phyloP scores from a whole-genome alignment of 805 yeast genomes.

The Starmerella kuoi region DNA sequence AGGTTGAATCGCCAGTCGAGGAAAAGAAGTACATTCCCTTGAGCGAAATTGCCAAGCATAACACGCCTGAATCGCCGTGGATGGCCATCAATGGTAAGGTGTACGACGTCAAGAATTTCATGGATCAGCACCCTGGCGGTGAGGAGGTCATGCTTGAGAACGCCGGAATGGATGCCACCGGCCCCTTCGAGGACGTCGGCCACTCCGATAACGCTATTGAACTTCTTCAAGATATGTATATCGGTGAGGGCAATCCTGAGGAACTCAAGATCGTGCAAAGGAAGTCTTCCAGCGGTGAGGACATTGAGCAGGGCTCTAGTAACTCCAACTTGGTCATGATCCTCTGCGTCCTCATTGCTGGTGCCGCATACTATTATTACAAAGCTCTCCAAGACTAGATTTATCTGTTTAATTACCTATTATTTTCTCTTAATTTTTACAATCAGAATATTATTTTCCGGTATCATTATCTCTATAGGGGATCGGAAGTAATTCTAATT shows the following conservation, averaged over 20 bases:
- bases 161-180: constrained; percentile 72
- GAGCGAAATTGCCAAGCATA: constrained; percentile 36
- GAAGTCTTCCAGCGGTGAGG: constrained; percentile 18
- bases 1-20: not conserved
- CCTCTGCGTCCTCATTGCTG: constrained; percentile 26
- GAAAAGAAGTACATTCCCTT: constrained; percentile 25
- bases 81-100: constrained; percentile 59
- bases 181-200: constrained; percentile 72
- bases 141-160: constrained; percentile 66
- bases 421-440: too few species aligned
- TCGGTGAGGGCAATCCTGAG: constrained; percentile 64
- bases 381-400: constrained; percentile 21
- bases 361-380: constrained; percentile 28
- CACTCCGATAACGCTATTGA: constrained; percentile 94
- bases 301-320: constrained; percentile 17
- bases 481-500: too few species aligned
- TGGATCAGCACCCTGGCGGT: constrained; percentile 70
- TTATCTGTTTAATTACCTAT: too few species aligned
- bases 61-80: constrained; percentile 52
- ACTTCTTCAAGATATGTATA: constrained; percentile 48
- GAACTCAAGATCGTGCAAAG: constrained; percentile 25
- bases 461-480: too few species aligned
- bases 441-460: too few species aligned
- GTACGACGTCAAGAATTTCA: constrained; percentile 46
- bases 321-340: constrained; percentile 25